Evolutionary conservation across 176 grass and related monocot species (phyloP).

Genomic region (Aegilops speltoides): DNA sequence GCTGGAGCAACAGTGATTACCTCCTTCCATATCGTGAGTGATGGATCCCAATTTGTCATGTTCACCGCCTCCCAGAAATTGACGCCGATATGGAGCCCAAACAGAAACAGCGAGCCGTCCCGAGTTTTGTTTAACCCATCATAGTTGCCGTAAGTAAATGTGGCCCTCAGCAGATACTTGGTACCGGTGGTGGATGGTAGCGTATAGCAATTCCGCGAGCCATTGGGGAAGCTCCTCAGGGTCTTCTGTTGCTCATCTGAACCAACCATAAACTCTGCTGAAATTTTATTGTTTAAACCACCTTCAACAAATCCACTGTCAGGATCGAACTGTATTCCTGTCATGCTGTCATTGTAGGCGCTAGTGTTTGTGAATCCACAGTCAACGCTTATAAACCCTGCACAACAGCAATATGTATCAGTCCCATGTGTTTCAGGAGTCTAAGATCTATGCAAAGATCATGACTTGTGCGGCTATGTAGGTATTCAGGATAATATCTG

Average conservation of each 20-base stretch:
- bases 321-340: not conserved
- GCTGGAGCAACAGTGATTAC: not conserved
- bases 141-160: conserved; percentile 12
- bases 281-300: not conserved
- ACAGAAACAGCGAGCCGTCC: not conserved
- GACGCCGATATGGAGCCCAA: not conserved
- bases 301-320: not conserved
- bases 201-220: not conserved
- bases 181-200: rapidly evolving
- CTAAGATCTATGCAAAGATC: too few relatives aligned
- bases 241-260: not conserved
- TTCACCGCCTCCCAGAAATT: conserved; percentile 23
- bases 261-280: not conserved
- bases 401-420: not conserved
- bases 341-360: not conserved
- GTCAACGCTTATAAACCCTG: conserved; percentile 17
- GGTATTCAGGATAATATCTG: too few relatives aligned
- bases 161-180: not conserved
- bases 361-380: not conserved
- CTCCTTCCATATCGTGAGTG: rapidly evolving
- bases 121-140: not conserved
- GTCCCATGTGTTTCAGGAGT: not conserved
- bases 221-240: not conserved
- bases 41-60: not conserved
- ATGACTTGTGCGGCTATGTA: too few relatives aligned